Percentiles rank a stretch among this genome's conserved stretches.
Conservation (phyloP, 192 early-diverging fungal genomes). For the Allomyces javanicus region DNA sequence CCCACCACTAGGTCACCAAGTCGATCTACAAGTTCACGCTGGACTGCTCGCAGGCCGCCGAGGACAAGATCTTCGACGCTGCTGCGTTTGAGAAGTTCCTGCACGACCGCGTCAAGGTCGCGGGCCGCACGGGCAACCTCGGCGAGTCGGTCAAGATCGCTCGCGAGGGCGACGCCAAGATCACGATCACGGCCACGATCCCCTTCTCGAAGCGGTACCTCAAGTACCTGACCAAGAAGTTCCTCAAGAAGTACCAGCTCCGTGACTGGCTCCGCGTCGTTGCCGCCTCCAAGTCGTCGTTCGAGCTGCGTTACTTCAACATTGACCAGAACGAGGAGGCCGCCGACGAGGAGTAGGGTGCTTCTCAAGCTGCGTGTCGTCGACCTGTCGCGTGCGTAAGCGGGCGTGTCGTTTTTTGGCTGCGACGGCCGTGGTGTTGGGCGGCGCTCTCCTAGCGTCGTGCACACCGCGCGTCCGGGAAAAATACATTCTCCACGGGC, state of each 20-base stretch:
- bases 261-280: constrained; percentile 97
- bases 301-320: constrained; percentile 93
- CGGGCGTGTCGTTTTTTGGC: too few relatives aligned
- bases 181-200: constrained; percentile 54
- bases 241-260: constrained; percentile 98
- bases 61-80: constrained; percentile 90
- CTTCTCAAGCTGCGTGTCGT: background rate
- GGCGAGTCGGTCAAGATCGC: constrained; percentile 63
- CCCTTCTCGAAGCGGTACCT: constrained; percentile 96
- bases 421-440: too few relatives aligned
- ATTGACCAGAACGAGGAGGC: constrained; percentile 58
- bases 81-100: constrained; percentile 97
- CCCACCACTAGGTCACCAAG: too few relatives aligned
- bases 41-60: constrained; percentile 78
- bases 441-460: too few relatives aligned
- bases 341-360: constrained; percentile 30
- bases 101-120: constrained; percentile 96
- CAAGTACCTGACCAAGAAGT: constrained; percentile 99
- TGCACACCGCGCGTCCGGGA: too few relatives aligned
- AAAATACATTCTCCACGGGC: too few relatives aligned
- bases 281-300: constrained; percentile 64
- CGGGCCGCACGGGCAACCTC: constrained; percentile 88
- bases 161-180: constrained; percentile 46
- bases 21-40: constrained; percentile 59
- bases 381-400: too few relatives aligned